These are phyloP conservation scores for Neostapfia colusana DNA, from an alignment of 176 grass and related monocot genomes.

Conservation along the genomic window DNA sequence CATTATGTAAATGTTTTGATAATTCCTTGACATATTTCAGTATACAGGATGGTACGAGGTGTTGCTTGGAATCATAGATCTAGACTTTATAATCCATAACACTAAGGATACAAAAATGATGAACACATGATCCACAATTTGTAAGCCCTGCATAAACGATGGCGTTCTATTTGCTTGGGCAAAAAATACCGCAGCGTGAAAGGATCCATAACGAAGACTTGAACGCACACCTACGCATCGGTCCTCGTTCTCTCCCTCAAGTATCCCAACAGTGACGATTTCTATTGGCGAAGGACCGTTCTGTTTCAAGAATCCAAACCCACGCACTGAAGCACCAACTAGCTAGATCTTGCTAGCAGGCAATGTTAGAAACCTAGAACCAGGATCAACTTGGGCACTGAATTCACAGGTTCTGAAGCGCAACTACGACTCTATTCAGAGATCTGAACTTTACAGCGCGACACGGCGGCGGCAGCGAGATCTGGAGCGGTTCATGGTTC, in stretches of 20 bases:
- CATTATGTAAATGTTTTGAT: background rate
- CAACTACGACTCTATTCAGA: background rate
- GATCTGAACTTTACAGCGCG: conserved; percentile 36
- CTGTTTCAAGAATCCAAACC: conserved; percentile 29
- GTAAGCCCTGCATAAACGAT: background rate
- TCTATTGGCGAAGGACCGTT: conserved; percentile 4
- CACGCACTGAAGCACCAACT: conserved; percentile 2
- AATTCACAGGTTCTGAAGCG: conserved; percentile 1
- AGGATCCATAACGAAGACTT: conserved; percentile 25
- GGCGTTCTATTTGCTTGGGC: background rate
- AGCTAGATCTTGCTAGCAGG: conserved; percentile 14
- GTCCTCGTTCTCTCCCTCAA: background rate
- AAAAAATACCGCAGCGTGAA: background rate
- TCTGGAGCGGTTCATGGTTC: conserved; percentile 25
- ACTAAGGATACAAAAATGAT: background rate
- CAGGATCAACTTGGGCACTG: background rate
- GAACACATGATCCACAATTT: background rate
- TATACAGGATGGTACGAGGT: background rate
- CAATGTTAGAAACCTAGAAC: conserved; percentile 23
- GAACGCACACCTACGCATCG: background rate
- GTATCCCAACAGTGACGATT: background rate
- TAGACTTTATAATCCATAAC: background rate
- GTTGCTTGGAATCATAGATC: conserved; percentile 16
- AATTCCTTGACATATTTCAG: background rate
- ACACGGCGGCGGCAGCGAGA: conserved; percentile 10